Percentiles rank a stretch among this genome's conserved stretches.
These are phyloP conservation scores for Alternaria longipes DNA, from an alignment of 2,329 filamentous ascomycete genomes.

Conservation along the genomic window DNA sequence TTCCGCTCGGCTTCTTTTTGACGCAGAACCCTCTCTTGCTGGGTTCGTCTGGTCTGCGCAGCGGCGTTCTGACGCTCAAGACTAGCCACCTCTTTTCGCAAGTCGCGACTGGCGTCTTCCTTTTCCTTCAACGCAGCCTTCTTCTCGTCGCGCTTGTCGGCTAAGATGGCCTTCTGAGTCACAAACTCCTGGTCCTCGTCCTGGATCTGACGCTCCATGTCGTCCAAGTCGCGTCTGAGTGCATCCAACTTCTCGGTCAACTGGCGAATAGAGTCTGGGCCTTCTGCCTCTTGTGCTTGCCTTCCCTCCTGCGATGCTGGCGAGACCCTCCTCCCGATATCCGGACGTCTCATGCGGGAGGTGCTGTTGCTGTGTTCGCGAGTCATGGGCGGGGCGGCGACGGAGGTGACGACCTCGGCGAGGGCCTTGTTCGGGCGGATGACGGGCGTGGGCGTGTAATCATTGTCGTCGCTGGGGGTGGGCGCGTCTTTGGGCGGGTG, in stretches of 20 bases:
- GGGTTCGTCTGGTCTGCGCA: conserved; percentile 78
- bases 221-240: conserved; percentile 84
- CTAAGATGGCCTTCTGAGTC: conserved; percentile 60
- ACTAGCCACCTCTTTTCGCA: conserved; percentile 81
- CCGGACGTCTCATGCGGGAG: conserved; percentile 67
- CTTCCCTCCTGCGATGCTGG: conserved; percentile 65
- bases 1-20: conserved; percentile 74
- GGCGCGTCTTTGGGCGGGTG: conserved; percentile 60
- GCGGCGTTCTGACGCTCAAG: conserved; percentile 83
- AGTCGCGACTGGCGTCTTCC: conserved; percentile 85
- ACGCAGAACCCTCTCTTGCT: conserved; percentile 76
- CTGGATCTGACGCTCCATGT: conserved; percentile 73
- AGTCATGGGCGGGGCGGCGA: conserved; percentile 67
- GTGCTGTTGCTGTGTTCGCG: conserved; percentile 71
- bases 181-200: conserved; percentile 66
- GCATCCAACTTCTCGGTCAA: conserved; percentile 83
- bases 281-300: conserved; percentile 51
- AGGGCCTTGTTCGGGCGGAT: conserved; percentile 62
- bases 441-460: conserved; percentile 61
- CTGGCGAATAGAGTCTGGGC: conserved; percentile 67
- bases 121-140: conserved; percentile 83
- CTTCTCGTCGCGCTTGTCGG: conserved; percentile 81
- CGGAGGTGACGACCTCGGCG: conserved; percentile 69
- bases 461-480: conserved; percentile 50
- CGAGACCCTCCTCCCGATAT: conserved; percentile 78